Base-by-base conservation (phyloP, 2,329 filamentous ascomycete genomes). In the Phyllosticta paracitricarpa region DNA sequence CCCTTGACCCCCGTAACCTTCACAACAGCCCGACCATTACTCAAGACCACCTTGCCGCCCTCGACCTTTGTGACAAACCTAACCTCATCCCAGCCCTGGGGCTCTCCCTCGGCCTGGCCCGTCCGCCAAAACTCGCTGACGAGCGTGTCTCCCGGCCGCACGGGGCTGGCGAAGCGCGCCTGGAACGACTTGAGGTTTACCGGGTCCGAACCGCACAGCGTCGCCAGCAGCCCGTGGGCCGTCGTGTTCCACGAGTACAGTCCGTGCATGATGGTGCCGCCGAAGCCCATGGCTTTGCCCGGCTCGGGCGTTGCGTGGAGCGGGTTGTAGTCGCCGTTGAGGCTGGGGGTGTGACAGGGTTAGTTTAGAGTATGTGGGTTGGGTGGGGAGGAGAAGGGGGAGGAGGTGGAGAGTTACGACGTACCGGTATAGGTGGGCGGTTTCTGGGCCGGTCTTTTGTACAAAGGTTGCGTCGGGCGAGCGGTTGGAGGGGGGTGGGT, bases 301-400 rank as follows among this genome's bases (percentile, higher is more conserved):
- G 91, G 89, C 76, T 91, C 89, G 12, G 91, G 91, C 19, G 89
- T 89, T 6, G 90, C 91, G 72, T 96, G 91, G 40, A 96, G 85
- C 28, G 91, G 92, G 78, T 96, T 96, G 77, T 96, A 96, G 78
- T 96, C 92, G 66, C 91, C 91, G 68, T 96, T 96, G 57, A 96
- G 82, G 65, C 90, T 83, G 65, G 71, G 69, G 48, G 53, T 1
- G 3, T 12, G n/a, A 4, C 10, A 19, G 62, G 63, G 61, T 61
- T 63, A 26, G 9, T 58, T 35, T 3, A 1, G 19, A 22, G 56
- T 51, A 22, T 51, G 53, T n/a, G 33, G 10, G 3, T 17, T 40
- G 12, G 33, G 33, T 40, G 7, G 33, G 7, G 9, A 17, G 33
- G 33, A 17, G 17, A 48, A 48, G n/a, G 40, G n/a, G 17, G 25